A percentile compares a stretch with the other conserved stretches of the same genome.
phyloP scores from a whole-genome alignment of 23 red algal genomes.

The Gracilaria gracilis region DNA sequence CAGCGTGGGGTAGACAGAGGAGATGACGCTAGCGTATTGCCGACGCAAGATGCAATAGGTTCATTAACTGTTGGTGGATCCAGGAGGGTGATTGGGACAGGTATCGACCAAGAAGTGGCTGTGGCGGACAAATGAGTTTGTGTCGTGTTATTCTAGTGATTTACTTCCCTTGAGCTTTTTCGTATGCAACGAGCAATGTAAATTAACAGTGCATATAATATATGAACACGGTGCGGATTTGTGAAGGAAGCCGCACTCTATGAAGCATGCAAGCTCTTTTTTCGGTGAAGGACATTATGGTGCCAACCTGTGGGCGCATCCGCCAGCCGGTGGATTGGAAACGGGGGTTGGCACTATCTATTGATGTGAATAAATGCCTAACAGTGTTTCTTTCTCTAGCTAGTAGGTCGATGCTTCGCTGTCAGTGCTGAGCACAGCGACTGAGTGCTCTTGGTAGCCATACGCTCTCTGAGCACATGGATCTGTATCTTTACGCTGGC shows the following conservation, averaged over 20 bases:
- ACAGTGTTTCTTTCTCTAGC: background rate
- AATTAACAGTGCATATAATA: slow-evolving; percentile 28
- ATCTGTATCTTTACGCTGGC: no score
- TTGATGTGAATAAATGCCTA: slow-evolving; percentile 5
- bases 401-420: no score
- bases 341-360: no score
- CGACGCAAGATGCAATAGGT: background rate
- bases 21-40: background rate
- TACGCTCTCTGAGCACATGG: no score
- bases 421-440: no score
- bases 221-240: background rate
- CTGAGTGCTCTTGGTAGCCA: no score
- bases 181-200: slow-evolving; percentile 8
- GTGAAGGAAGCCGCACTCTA: background rate
- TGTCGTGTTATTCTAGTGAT: background rate
- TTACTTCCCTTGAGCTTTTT: background rate
- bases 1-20: background rate
- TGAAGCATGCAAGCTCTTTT: background rate
- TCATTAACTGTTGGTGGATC: background rate
- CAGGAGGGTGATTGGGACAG: background rate
- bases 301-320: no score
- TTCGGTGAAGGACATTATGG: no score
- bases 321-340: no score
- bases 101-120: slow-evolving; percentile 3
- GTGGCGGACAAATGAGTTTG: slow-evolving; percentile 7